Base-by-base conservation (phyloP, 2,329 filamentous ascomycete genomes). In the Apiospora phragmitis region DNA sequence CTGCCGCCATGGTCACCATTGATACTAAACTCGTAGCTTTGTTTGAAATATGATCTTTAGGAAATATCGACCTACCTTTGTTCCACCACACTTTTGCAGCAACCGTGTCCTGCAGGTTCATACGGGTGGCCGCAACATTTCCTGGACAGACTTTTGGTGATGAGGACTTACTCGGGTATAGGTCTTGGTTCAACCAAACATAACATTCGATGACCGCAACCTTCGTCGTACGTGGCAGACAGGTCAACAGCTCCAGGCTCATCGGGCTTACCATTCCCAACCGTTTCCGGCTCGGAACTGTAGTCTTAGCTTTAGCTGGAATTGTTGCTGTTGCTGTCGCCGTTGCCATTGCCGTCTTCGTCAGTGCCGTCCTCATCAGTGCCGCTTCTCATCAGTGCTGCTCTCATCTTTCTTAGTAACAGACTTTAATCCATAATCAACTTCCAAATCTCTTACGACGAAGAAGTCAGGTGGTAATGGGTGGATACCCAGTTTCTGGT, bases 391-490 rank as follows among this genome's bases (percentile, higher is more conserved):
- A 1, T 24, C 45, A 1, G 11, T 9, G n/a, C 4, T 9, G 1
- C n/a, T n/a, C n/a, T 42, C 62, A n/a, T 42, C 35, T 2, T 1
- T 7, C 9, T 16, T 9, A n/a, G 35, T 6, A 14, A 2, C 4
- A 18, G 12, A 6, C 4, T 24, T 6, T 43, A 41, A 16, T 3
- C 65, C 65, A 26, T 45, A 45, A 45, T 67, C 9, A 3, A 0
- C 7, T 3, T 29, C 1, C 5, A 21, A 1, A 9, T 45, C 1
- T 45, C 26, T 43, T 26, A 45, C n/a, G 14, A 9, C 1, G 12
- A 67, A 67, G n/a, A 21, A 49, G 41, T 69, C 70, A 18, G 67
- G 70, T 12, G 70, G 70, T 24, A 71, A 21, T 4, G 70, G 9
- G 32, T 66, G 67, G 18, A 71, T 41, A 18, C 70, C 67, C 9